Evolutionary conservation across 1,284 basidiomycete genomes (phyloP), one percentile per base, ranked within the genome.

Genomic region (Pseudozyma sp.): DNA sequence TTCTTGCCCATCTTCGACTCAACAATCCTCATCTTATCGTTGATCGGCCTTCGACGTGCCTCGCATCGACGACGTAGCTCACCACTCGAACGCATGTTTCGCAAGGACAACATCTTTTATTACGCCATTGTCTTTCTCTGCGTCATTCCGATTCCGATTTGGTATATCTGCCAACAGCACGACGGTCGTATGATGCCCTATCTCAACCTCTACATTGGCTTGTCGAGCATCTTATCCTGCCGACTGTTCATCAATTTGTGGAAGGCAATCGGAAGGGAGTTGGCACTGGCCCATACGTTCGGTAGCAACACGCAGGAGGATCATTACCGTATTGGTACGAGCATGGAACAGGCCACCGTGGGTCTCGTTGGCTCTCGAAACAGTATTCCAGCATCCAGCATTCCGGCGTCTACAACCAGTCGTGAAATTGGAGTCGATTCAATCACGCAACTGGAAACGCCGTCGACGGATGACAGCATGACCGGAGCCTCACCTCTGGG

Each of bases 91-190:
- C 57, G 64, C 35, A 70, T 76, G 67, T 76, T 76, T 16, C 57
- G 73, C 38, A 70, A 68, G 54, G 73, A 76, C 64, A 76, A 76
- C 55, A 70, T 76, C 54, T 54, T 70, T 12, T 76, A 76, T 64
- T 76, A 71, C 36, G 64, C 64, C 57, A 67, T 67, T 38, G 63
- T 67, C 21, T 70, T 76, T 36, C 36, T 76, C 9, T 68, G 64
- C 54, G 73, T 76, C 47, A 67, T 76, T 19, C 73, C 73, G 1
- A 76, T 76, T 34, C 73, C 73, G 6, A 67, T 76, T 44, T 70
- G 63, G 64, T 76, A 71, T 45, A 12, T 76, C 5, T 56, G 59
- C n/a, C 63, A 61, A 38, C 48, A 62, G 18, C 52, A 52, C 25
- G 73, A 76, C 25, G 73, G 73, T 7, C 42, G 68, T 18, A 70